Conservation (phyloP, 345 rosid genomes). For the Viola odorata region DNA sequence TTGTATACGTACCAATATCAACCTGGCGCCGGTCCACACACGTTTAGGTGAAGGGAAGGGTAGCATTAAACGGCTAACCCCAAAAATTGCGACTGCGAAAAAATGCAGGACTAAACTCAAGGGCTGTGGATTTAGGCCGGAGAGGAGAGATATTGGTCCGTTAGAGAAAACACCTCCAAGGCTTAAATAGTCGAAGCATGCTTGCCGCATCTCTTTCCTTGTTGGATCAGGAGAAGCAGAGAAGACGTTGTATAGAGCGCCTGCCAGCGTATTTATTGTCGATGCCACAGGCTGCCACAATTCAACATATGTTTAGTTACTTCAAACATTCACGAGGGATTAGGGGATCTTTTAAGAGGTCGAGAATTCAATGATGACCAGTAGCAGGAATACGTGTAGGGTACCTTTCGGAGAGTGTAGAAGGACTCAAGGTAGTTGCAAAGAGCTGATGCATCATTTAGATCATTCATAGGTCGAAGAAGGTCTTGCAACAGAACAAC, state of each 20-base stretch:
- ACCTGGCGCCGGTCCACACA: not conserved
- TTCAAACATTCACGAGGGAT: no score
- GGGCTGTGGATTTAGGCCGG: not conserved
- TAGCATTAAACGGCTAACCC: not conserved
- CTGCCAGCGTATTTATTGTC: not conserved
- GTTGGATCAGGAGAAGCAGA: not conserved
- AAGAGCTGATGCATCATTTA: not conserved
- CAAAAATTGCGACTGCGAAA: not conserved
- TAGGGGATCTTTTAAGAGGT: no score
- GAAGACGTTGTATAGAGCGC: not conserved
- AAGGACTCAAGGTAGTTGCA: slow-evolving; percentile 2
- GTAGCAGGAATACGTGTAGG: no score
- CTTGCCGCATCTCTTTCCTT: not conserved
- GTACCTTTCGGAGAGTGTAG: not conserved
- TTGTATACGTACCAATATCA: not conserved
- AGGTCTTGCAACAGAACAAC: no score
- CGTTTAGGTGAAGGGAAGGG: not conserved
- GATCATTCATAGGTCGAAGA: no score
- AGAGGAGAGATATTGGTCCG: not conserved
- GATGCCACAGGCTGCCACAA: slow-evolving; percentile 2
- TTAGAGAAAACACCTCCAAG: slow-evolving; percentile 5
- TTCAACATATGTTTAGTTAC: no score
- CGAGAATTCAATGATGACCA: no score
- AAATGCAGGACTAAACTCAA: not conserved
- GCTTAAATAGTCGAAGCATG: not conserved